These are phyloP conservation scores for Gelatoporia subvermispora DNA, from an alignment of 768 basidiomycete species.

Conservation along the genomic window DNA sequence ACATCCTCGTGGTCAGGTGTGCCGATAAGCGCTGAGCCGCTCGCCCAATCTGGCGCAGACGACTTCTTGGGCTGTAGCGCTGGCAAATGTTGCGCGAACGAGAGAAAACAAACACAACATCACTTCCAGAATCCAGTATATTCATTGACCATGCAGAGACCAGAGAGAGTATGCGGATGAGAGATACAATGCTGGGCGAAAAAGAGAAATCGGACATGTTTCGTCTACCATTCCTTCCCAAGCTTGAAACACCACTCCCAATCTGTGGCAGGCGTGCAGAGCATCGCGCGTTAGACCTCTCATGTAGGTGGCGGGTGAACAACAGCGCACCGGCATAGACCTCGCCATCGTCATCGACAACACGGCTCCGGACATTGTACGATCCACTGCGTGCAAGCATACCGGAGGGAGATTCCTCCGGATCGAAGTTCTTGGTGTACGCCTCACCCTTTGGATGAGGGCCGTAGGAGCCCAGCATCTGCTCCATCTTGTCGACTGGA, in stretches of 20 bases:
- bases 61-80: too few species aligned
- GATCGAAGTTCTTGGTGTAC: slow-evolving; percentile 72
- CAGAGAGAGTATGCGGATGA: slow-evolving; percentile 21
- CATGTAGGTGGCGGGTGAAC: background rate
- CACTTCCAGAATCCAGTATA: background rate
- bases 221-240: slow-evolving; percentile 79
- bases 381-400: slow-evolving; percentile 77
- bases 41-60: too few species aligned
- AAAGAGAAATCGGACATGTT: slow-evolving; percentile 4
- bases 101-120: too few species aligned
- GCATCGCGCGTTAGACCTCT: background rate
- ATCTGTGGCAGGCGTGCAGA: slow-evolving; percentile 36
- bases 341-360: slow-evolving; percentile 82
- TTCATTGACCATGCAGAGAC: slow-evolving; percentile 4
- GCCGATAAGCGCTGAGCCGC: too few species aligned
- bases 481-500: slow-evolving; percentile 85
- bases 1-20: too few species aligned
- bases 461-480: slow-evolving; percentile 94
- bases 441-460: slow-evolving; percentile 59
- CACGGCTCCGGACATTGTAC: slow-evolving; percentile 75
- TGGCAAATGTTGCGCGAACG: too few species aligned
- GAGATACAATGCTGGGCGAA: slow-evolving; percentile 24
- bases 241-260: slow-evolving; percentile 92
- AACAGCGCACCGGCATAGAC: slow-evolving; percentile 65
- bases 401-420: slow-evolving; percentile 67